phyloP scores from a whole-genome alignment of 352 stramenopile genomes.

The Pythium volutum region DNA sequence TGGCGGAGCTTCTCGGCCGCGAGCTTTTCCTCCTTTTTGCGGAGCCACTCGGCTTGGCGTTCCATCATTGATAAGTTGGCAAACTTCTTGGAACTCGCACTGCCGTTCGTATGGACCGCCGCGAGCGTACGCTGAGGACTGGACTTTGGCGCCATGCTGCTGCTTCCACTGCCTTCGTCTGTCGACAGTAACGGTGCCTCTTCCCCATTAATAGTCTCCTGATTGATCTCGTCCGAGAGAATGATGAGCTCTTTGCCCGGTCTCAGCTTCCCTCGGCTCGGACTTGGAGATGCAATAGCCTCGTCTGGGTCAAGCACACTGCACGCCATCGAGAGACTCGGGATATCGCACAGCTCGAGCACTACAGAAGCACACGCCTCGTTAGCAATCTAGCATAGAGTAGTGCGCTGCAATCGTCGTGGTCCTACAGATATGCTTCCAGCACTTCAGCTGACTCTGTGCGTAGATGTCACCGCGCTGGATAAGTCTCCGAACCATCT shows the following conservation, averaged over 20 bases:
- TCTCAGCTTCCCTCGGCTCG: slow-evolving; percentile 67
- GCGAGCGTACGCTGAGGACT: slow-evolving; percentile 6
- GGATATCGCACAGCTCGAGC: slow-evolving; percentile 66
- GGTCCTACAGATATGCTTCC: slow-evolving; percentile 72
- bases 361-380: slow-evolving; percentile 26
- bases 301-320: slow-evolving; percentile 12
- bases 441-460: slow-evolving; percentile 64
- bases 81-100: slow-evolving; percentile 43
- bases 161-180: too few relatives aligned
- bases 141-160: not conserved
- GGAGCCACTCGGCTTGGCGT: slow-evolving; percentile 73
- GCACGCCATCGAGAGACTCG: slow-evolving; percentile 24
- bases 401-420: not conserved
- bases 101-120: not conserved
- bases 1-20: slow-evolving; percentile 60
- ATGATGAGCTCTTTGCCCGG: slow-evolving; percentile 79
- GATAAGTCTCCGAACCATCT: slow-evolving; percentile 72
- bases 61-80: slow-evolving; percentile 72
- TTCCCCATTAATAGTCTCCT: slow-evolving; percentile 14
- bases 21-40: slow-evolving; percentile 77
- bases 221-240: slow-evolving; percentile 45
- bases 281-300: slow-evolving; percentile 34
- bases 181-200: slow-evolving; percentile 20
- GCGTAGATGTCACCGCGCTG: slow-evolving; percentile 70
- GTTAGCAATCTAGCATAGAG: not conserved